These are phyloP conservation scores for Cucurbitaria berberidis DNA, from an alignment of 2,329 filamentous ascomycete genomes.

Conservation along the genomic window DNA sequence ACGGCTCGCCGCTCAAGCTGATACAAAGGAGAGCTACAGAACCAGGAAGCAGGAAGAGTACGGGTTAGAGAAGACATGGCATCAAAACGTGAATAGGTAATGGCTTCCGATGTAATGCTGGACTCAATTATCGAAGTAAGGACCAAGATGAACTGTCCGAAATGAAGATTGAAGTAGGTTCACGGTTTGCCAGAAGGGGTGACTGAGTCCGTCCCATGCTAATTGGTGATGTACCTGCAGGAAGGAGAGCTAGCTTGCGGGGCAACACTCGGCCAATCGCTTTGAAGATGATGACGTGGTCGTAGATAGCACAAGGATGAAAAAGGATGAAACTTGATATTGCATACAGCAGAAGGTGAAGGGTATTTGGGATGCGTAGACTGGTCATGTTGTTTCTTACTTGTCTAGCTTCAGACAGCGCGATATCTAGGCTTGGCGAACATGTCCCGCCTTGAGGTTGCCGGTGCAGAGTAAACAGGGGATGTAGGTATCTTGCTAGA, in stretches of 20 bases:
- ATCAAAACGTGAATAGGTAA: not conserved
- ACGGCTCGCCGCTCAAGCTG: constrained; percentile 58
- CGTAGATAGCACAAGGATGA: not conserved
- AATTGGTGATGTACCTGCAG: not conserved
- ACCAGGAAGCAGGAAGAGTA: constrained; percentile 62
- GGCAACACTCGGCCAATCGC: not conserved
- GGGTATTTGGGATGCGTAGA: too few species aligned
- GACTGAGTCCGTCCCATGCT: not conserved
- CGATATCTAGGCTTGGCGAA: not conserved
- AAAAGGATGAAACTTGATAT: not conserved
- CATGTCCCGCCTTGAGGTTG: not conserved
- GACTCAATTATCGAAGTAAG: not conserved
- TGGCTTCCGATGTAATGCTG: not conserved
- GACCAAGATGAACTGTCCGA: not conserved
- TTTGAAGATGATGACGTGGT: not conserved
- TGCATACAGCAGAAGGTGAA: not conserved
- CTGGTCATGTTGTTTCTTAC: too few species aligned
- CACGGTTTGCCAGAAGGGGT: not conserved
- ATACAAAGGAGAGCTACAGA: constrained; percentile 56
- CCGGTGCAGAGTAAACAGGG: not conserved
- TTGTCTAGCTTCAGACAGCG: not conserved
- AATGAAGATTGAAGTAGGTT: not conserved
- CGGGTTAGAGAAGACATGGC: constrained; percentile 33
- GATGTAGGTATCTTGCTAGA: not conserved
- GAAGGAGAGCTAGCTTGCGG: not conserved